Conservation (phyloP, 1,139 yeast species). For the Magnusiomyces tetraspermus region DNA sequence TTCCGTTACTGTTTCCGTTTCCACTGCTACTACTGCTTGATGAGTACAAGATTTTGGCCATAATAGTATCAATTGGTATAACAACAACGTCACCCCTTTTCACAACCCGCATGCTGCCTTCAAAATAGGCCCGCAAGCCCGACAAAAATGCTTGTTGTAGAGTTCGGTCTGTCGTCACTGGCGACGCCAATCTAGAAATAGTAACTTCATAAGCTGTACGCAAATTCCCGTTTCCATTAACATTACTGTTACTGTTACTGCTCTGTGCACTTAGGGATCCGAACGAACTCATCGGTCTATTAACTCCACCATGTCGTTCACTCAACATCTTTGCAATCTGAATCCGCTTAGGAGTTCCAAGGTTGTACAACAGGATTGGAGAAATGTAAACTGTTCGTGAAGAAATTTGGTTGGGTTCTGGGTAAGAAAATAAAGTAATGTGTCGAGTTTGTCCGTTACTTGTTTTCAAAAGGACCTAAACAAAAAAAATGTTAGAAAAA, state of each 20-base stretch:
- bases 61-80: conserved; percentile 61
- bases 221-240: no score
- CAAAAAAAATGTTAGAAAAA: conserved; percentile 11
- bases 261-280: conserved; percentile 6
- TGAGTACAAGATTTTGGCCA: conserved; percentile 52
- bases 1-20: no score
- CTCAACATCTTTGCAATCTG: conserved; percentile 23
- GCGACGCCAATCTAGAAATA: conserved; percentile 61
- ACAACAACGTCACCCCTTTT: conserved; percentile 60
- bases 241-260: conserved; percentile 7
- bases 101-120: conserved; percentile 48
- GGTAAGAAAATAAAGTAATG: conserved; percentile 48
- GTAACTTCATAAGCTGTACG: conserved; percentile 43
- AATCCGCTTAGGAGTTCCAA: conserved; percentile 34
- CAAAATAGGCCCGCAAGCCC: conserved; percentile 56
- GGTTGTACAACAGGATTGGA: conserved; percentile 52
- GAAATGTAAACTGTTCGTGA: conserved; percentile 44
- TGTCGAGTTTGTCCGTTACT: conserved; percentile 22
- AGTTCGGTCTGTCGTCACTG: conserved; percentile 56
- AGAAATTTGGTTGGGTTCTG: conserved; percentile 50
- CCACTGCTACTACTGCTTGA: conserved; percentile 25
- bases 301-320: conserved; percentile 13
- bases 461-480: conserved; percentile 13
- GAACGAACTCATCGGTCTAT: conserved; percentile 2
- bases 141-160: conserved; percentile 57